Evolutionary conservation across 768 basidiomycete species (phyloP).

Genomic region (Agaricus blazei): DNA sequence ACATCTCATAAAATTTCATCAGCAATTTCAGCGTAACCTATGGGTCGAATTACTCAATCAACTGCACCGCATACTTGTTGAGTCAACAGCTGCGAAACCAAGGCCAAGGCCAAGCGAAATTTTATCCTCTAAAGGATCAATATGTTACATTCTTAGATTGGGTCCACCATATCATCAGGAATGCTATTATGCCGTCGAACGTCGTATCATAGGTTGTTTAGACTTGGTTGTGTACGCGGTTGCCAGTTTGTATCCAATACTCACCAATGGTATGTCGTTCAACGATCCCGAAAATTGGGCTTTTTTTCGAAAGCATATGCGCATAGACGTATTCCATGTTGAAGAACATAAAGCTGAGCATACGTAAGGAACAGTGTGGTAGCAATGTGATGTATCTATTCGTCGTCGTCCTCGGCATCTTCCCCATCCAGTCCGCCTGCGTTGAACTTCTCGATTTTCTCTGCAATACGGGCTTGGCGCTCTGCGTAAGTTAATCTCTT

Average conservation of each 20-base stretch:
- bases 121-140: conserved; percentile 30
- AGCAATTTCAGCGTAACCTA: conserved; percentile 65
- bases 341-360: neutral
- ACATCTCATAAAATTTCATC: conserved; percentile 1
- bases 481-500: conserved; percentile 68
- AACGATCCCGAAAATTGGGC: too few species aligned
- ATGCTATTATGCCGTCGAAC: conserved; percentile 20
- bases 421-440: conserved; percentile 53
- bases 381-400: conserved; percentile 36
- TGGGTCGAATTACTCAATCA: conserved; percentile 42
- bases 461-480: conserved; percentile 75
- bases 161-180: conserved; percentile 46
- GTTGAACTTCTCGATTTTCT: conserved; percentile 90
- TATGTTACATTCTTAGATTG: conserved; percentile 41
- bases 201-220: neutral
- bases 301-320: neutral
- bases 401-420: conserved; percentile 59
- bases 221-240: conserved; percentile 1
- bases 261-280: neutral
- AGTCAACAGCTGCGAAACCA: conserved; percentile 36
- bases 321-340: neutral
- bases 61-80: conserved; percentile 55
- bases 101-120: conserved; percentile 36
- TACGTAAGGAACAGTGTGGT: neutral
- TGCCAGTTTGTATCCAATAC: neutral